phyloP scores from a whole-genome alignment of 371 early-diverging fungal species.

The Rhizomucor pusillus region DNA sequence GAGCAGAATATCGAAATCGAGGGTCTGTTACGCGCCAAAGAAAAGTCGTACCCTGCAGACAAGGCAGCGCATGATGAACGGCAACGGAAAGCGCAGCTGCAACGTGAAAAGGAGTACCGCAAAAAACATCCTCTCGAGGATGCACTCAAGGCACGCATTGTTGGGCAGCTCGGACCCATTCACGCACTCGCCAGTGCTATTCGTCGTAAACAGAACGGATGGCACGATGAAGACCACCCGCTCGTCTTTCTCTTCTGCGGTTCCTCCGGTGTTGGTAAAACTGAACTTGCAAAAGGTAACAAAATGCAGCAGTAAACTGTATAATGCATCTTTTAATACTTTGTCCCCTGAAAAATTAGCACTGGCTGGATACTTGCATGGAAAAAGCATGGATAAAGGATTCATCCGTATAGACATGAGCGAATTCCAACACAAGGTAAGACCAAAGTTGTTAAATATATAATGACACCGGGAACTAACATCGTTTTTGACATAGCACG shows the following conservation, averaged over 20 bases:
- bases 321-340: constrained; percentile 1
- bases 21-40: constrained; percentile 34
- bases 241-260: constrained; percentile 74
- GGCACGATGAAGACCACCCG: constrained; percentile 65
- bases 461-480: constrained; percentile 2
- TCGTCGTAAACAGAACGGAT: constrained; percentile 63
- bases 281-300: constrained; percentile 66
- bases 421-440: constrained; percentile 58
- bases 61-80: constrained; percentile 44
- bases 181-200: constrained; percentile 62
- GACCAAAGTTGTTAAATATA: background rate
- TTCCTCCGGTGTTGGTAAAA: constrained; percentile 75
- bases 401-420: constrained; percentile 71
- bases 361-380: constrained; percentile 49
- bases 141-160: constrained; percentile 44
- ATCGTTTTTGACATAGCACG: constrained; percentile 43
- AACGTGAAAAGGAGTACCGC: constrained; percentile 51
- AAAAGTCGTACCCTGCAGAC: constrained; percentile 31
- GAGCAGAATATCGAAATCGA: constrained; percentile 45
- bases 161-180: constrained; percentile 70
- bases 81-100: constrained; percentile 33
- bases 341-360: constrained; percentile 10
- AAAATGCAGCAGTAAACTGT: constrained; percentile 20
- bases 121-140: constrained; percentile 56
- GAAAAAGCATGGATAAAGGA: constrained; percentile 49